A percentile compares a stretch with the other conserved stretches of the same genome.
These are phyloP conservation scores for Globisporangium spinosum DNA, from an alignment of 352 stramenopile genomes.

Conservation along the genomic window DNA sequence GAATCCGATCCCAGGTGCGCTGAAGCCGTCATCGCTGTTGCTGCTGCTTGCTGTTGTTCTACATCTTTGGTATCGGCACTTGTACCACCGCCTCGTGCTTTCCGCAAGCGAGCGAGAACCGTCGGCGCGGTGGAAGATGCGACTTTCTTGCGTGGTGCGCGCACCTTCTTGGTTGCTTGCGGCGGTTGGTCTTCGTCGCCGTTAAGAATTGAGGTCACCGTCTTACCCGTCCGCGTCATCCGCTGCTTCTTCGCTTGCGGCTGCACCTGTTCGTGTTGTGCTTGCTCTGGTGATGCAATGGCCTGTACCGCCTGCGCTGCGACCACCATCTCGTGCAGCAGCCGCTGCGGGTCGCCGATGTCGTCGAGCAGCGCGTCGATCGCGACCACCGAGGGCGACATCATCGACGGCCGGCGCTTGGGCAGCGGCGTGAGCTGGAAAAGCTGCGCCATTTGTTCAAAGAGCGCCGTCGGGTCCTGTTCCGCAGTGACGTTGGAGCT, in stretches of 20 bases:
- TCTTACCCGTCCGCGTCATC: background rate
- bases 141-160: background rate
- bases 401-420: background rate
- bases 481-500: background rate
- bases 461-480: background rate
- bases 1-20: background rate
- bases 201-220: background rate
- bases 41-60: too few relatives aligned
- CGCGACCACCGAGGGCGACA: background rate
- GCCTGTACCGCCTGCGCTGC: background rate
- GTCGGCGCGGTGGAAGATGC: background rate
- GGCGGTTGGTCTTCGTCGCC: background rate
- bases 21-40: too few relatives aligned
- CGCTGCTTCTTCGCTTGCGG: background rate
- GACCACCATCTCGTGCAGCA: background rate
- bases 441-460: background rate
- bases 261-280: background rate
- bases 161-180: background rate
- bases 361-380: slow-evolving; percentile 6
- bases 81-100: background rate
- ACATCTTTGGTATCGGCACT: too few relatives aligned
- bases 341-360: slow-evolving; percentile 7
- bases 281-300: background rate
- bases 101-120: background rate
- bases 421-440: slow-evolving; percentile 1